Evolutionary conservation across 2,329 filamentous ascomycete species (phyloP).

Genomic region (Trichoderma hamatum): DNA sequence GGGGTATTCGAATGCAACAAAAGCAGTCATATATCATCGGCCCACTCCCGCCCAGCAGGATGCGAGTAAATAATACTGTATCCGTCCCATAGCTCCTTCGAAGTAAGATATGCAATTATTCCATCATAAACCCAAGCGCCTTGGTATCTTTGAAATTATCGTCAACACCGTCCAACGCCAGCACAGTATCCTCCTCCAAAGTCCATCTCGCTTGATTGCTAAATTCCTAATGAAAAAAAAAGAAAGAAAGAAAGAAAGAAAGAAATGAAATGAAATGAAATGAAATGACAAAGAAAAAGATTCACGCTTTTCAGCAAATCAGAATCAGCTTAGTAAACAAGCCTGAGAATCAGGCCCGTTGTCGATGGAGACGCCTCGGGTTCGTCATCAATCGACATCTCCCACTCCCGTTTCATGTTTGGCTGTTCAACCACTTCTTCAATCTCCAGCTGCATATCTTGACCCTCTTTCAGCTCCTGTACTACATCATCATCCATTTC

Average conservation of each 20-base stretch:
- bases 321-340: conserved; percentile 27
- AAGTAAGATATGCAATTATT: conserved; percentile 12
- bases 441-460: conserved; percentile 83
- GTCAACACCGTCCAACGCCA: conserved; percentile 28
- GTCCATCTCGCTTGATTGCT: conserved; percentile 8
- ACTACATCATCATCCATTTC: conserved; percentile 91
- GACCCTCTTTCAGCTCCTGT: conserved; percentile 79
- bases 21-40: conserved; percentile 8
- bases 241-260: neutral
- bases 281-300: neutral
- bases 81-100: neutral
- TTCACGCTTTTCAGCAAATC: neutral
- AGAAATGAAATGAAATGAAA: neutral
- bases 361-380: conserved; percentile 29
- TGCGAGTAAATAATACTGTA: neutral
- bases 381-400: conserved; percentile 55
- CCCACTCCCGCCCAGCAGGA: conserved; percentile 21
- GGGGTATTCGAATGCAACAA: conserved; percentile 19
- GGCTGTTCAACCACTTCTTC: conserved; percentile 46
- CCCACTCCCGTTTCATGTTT: conserved; percentile 59
- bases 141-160: conserved; percentile 29
- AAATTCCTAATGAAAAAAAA: neutral
- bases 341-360: conserved; percentile 30
- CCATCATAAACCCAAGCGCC: conserved; percentile 15
- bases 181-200: conserved; percentile 8